Percentiles rank a stretch among this genome's conserved stretches.
Evolutionary conservation across 768 basidiomycete genomes (phyloP).

Genomic region (Leucogyrophana mollusca): DNA sequence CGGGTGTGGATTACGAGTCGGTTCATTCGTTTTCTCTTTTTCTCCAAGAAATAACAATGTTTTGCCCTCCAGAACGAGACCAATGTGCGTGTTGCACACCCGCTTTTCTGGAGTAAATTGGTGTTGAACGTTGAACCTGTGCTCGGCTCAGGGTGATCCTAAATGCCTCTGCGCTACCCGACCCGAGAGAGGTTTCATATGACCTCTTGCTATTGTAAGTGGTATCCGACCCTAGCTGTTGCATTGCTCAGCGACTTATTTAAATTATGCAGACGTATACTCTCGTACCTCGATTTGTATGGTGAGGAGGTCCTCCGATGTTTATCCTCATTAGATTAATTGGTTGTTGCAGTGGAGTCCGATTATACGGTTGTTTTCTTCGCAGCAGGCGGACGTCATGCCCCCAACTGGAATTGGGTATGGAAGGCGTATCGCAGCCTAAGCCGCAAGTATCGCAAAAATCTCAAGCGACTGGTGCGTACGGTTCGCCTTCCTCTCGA

Average conservation of each 20-base stretch:
- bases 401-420: slow-evolving; percentile 86
- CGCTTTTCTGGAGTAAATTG: background rate
- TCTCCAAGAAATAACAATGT: slow-evolving; percentile 6
- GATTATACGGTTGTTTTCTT: slow-evolving; percentile 90
- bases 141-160: slow-evolving; percentile 77
- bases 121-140: slow-evolving; percentile 7
- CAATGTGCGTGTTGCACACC: slow-evolving; percentile 60
- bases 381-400: slow-evolving; percentile 72
- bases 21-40: slow-evolving; percentile 24
- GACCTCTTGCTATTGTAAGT: slow-evolving; percentile 68
- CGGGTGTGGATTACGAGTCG: slow-evolving; percentile 88
- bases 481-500: slow-evolving; percentile 7
- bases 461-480: slow-evolving; percentile 77
- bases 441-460: slow-evolving; percentile 84
- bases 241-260: slow-evolving; percentile 5
- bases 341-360: slow-evolving; percentile 63
- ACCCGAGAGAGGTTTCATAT: slow-evolving; percentile 74
- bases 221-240: slow-evolving; percentile 26
- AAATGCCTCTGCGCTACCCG: slow-evolving; percentile 80
- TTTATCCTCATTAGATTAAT: background rate
- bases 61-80: slow-evolving; percentile 61
- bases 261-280: slow-evolving; percentile 59
- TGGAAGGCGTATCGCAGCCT: slow-evolving; percentile 87
- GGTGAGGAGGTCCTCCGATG: slow-evolving; percentile 43
- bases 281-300: slow-evolving; percentile 79